Evolutionary conservation across 2,329 filamentous ascomycete species (phyloP), one percentile per base, ranked within the genome.

Genomic region (Arthrobotrys musiformis): DNA sequence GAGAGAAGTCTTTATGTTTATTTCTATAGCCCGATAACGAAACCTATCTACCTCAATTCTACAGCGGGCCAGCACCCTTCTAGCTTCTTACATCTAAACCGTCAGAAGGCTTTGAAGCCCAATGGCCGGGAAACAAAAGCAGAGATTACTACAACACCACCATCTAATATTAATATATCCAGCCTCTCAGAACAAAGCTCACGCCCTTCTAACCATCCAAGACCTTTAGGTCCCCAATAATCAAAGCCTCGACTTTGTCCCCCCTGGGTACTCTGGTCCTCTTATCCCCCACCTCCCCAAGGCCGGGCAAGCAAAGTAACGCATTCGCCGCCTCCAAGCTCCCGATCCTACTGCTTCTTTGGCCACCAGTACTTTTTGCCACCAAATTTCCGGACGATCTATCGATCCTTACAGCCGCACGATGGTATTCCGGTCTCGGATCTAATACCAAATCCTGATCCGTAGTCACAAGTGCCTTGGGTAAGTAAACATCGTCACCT

Each of bases 321-420:
- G 92, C 93, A 85, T 99, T 99, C 1, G 95, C 94, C 19, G 91
- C 90, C 78, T 91, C 92, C 80, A 98, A 86, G 83, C 94, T 98
- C 0, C 93, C 93, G 1, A 99, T 93, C 78, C 90, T 89, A 15
- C 92, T 96, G 83, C 94, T 98, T 62, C 95, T 87, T 85, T 99
- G 95, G 2, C 91, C 90, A 4, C 95, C 95, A 0, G 95, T 99
- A 81, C 93, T 97, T 30, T 85, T 88, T 0, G 93, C 95, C 75
- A 88, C 86, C 56, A 98, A 83, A 7, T 85, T 81, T 0, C 94
- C 94, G 80, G 79, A n/a, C n/a, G n/a, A 82, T 9, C 84, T 86
- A 0, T 86, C 87, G 1, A 89, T 89, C 0, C 86, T 86, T 1
- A 97, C 89, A 1, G 93, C 85, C 0, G 90, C 93, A n/a, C 95